These are phyloP conservation scores for Termitomyces sp. DNA, from an alignment of 768 basidiomycete genomes.

Conservation along the genomic window DNA sequence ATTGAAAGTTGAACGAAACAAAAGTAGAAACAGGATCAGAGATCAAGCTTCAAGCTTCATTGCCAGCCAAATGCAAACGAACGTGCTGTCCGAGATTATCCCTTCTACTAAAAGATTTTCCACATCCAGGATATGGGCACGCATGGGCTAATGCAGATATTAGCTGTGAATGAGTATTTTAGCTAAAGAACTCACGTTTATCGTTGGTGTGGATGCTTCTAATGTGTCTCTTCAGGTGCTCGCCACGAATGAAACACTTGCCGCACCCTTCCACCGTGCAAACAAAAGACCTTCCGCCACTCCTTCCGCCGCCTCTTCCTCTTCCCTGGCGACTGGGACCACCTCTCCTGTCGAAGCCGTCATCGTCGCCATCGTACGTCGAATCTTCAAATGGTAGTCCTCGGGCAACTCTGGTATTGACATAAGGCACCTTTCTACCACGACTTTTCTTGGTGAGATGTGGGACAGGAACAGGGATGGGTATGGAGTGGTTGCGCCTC, in stretches of 20 bases:
- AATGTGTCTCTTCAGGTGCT: conserved; percentile 88
- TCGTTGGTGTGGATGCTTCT: conserved; percentile 88
- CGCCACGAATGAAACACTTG: conserved; percentile 83
- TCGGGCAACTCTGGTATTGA: conserved; percentile 24
- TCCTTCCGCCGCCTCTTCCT: conserved; percentile 29
- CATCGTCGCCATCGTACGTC: conserved; percentile 9
- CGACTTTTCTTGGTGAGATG: conserved; percentile 67
- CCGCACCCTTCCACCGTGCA: conserved; percentile 82
- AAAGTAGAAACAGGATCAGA: neutral
- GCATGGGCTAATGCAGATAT: conserved; percentile 38
- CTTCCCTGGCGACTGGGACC: conserved; percentile 11
- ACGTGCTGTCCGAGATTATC: conserved; percentile 79
- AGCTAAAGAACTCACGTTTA: conserved; percentile 60
- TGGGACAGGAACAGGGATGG: conserved; percentile 55
- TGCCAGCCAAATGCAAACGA: conserved; percentile 43
- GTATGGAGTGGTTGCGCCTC: conserved; percentile 13
- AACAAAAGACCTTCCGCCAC: conserved; percentile 49
- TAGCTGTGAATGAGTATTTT: neutral
- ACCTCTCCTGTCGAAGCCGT: conserved; percentile 5
- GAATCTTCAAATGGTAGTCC: conserved; percentile 1
- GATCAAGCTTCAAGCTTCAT: too few relatives aligned
- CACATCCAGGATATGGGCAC: conserved; percentile 62
- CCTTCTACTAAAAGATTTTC: conserved; percentile 63
- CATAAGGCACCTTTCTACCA: conserved; percentile 60
- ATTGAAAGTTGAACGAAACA: neutral